Evolutionary conservation across 805 yeast species (phyloP), one percentile per base, ranked within the genome.

Genomic region (Cyberlindnera americana): DNA sequence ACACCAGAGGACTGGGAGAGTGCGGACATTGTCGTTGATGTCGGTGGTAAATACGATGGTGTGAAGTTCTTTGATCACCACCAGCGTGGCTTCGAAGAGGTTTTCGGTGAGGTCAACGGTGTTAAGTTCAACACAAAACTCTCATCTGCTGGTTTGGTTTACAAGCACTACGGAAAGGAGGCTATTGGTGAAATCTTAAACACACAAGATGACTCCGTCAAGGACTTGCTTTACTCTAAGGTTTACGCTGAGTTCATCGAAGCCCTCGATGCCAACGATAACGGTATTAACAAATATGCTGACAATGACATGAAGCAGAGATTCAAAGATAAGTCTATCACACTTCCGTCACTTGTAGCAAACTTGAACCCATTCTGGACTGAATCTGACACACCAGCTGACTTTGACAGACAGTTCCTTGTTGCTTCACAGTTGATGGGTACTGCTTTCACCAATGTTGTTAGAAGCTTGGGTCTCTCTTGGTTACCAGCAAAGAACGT

Each of bases 1-100:
- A 82, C 81, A 46, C 83, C 90, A 9, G 76, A 68, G 13, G 83
- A 78, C 41, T 84, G 96, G 83, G 96, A 86, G 50, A 70, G 67
- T 31, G 79, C 95, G 54, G 97, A 91, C 61, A 84, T 93, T 42
- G 95, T 93, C 24, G 91, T 93, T 40, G 99, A 93, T 65, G 99
- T 93, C 37, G 77, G 95, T 57, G 99, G 95, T 12, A 73, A 84
- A 59, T 93, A 90, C 62, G 96, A 89, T 59, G 85, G 83, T 12
- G 70, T 68, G 29, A 90, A 90, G 65, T 86, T 72, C 61, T 91
- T 87, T 61, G 99, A 93, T 61, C 99, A 93, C 60, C 99, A 93
- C 66, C 99, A 93, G 69, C 77, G 97, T 48, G 98, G 84, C 15
- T 93, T 93, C 57, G 65, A 66, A 22, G 90, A 83, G 51, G 78